Base-by-base conservation (phyloP, 805 yeast species). In the Sugiyamaella valdiviana region DNA sequence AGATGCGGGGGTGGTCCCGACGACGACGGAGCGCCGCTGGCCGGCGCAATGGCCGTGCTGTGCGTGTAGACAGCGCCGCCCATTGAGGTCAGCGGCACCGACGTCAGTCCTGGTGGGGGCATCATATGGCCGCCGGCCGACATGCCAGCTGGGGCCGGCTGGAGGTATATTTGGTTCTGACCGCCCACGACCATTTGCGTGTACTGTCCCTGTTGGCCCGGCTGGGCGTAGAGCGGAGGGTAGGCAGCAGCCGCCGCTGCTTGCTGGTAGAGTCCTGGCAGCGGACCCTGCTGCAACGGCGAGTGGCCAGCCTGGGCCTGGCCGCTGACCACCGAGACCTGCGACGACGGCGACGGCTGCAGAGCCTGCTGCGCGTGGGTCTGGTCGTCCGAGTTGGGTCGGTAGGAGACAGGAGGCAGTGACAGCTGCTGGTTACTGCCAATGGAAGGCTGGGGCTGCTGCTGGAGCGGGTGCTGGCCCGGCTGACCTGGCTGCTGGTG, bases 1-100 rank as follows among this genome's bases (percentile, higher is more conserved):
- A 55, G 50, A 36, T 56, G 57, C 6, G 55, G 42, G 5, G 58
- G 60, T 3, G 58, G 60, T 7, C 55, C 55, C 12, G 55, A 40
- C 3, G 50, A 32, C 42, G 40, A 29, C 12, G 26, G 21, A 14
- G 26, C 19, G n/a, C 24, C 3, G 39, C 26, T 35, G 37, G n/a
- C n/a, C n/a, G 23, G 21, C 24, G 23, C 23, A 22, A 21, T 39
- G 32, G 32, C 32, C 9, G 32, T 26, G 10, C 32, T 26, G 7
- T 26, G 32, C 14, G 32, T 26, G 10, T 26, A 26, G 14, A 26
- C n/a, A 26, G 14, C 32, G 32, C n/a, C 9, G 9, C 32, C 32
- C 32, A 26, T 26, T 12, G 32, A 10, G 9, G 32, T 26, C 32
- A 26, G 32, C 10, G 32, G 32, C 10, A 26, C 32, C 32, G 32